Evolutionary conservation across 2,329 filamentous ascomycete genomes (phyloP), one percentile per base, ranked within the genome.

Genomic region (Dryadomyces quercus-mongolicae): DNA sequence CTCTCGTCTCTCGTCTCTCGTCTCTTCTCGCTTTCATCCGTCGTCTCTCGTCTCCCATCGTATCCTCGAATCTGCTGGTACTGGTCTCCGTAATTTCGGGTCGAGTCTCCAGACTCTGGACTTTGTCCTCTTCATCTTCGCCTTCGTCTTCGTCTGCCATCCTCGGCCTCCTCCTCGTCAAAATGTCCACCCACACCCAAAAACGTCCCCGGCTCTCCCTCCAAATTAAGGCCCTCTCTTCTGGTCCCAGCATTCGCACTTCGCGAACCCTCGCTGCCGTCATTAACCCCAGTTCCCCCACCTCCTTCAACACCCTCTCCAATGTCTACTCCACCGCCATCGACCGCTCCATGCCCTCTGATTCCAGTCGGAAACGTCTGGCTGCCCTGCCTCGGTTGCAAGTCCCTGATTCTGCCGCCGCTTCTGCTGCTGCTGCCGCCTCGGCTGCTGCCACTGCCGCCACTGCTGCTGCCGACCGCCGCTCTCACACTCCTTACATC

Each of bases 281-380:
- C 52, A 66, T 77, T 43, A 75, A 83, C 60, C 75, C 78, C 34
- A 76, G 72, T 55, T 82, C 81, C 36, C 78, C 80, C 3, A 84
- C 81, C 1, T 71, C 79, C 21, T 82, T 83, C 68, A 84, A 84
- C 66, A 84, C 81, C 2, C 72, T 84, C 43, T 82, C 80, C 53
- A 84, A 84, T 66, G 76, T 80, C 57, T 84, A 84, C 62, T 75
- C 77, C 25, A 78, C 77, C 3, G 77, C 80, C 57, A 81, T 84
- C 53, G 80, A 81, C 65, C 75, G 78, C 57, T 75, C 77, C 20
- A 74, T 31, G 25, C 25, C 25, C 25, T 31, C 25, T 8, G 25
- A 31, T 8, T 31, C 25, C 21, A 15, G 3, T 31, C 15, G 71
- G 42, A 67, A 62, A 43, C 49, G 55, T 0, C 52, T 54, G 18